Conservation (phyloP, 495 filamentous ascomycete species). For the Penicillium bialowiezense region DNA sequence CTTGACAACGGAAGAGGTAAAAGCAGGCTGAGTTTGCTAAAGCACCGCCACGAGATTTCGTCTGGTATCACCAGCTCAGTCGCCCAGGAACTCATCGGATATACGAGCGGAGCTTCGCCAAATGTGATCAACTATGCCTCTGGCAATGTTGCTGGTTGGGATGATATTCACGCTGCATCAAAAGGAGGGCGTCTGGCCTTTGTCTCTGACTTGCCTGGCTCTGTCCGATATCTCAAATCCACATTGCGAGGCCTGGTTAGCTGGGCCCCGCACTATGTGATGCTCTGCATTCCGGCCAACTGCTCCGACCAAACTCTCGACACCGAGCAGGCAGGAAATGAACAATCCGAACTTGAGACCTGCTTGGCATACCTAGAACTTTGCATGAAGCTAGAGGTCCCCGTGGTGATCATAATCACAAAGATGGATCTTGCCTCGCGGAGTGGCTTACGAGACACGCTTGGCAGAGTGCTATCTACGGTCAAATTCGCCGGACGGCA, state of each 20-base stretch:
- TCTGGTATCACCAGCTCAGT: conserved; percentile 93
- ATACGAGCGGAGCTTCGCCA: conserved; percentile 37
- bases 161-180: conserved; percentile 82
- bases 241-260: conserved; percentile 84
- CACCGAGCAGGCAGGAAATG: conserved; percentile 45
- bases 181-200: conserved; percentile 75
- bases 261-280: conserved; percentile 92
- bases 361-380: conserved; percentile 81
- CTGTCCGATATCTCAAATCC: conserved; percentile 82
- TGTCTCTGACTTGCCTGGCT: conserved; percentile 86
- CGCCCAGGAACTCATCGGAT: conserved; percentile 88
- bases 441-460: conserved; percentile 59
- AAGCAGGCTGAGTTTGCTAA: conserved; percentile 80
- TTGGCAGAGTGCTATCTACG: conserved; percentile 70
- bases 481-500: conserved; percentile 72
- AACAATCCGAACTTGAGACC: conserved; percentile 61
- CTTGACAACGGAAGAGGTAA: conserved; percentile 91
- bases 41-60: conserved; percentile 90
- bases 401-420: conserved; percentile 78
- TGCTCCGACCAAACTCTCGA: conserved; percentile 52
- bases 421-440: conserved; percentile 87
- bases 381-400: conserved; percentile 73
- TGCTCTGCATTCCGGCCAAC: conserved; percentile 85
- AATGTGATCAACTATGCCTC: conserved; percentile 81
- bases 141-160: conserved; percentile 87